These are phyloP conservation scores for Barnettozyma pratensis DNA, from an alignment of 805 yeast species.

Conservation along the genomic window DNA sequence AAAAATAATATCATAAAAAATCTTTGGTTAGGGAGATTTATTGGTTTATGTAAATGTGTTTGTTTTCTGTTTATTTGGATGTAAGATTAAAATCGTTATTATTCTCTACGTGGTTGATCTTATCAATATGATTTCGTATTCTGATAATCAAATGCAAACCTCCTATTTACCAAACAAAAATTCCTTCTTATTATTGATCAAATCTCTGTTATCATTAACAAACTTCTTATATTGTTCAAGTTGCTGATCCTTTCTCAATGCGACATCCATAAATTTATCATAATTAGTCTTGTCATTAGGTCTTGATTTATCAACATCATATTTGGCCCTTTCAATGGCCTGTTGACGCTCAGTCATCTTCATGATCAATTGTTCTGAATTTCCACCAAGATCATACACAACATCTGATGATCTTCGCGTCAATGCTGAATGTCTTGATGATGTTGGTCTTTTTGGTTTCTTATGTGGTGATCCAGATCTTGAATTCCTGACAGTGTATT, in stretches of 20 bases:
- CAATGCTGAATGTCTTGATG: conserved; percentile 5
- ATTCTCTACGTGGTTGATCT: not conserved
- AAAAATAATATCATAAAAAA: conserved; percentile 11
- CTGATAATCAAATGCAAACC: not conserved
- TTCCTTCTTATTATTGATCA: not conserved
- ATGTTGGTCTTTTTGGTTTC: not conserved
- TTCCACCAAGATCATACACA: not conserved
- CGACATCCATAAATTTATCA: conserved; percentile 20
- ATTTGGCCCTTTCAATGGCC: conserved; percentile 12
- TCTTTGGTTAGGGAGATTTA: conserved; percentile 8
- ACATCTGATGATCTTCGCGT: conserved; percentile 7
- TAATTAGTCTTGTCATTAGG: conserved; percentile 8
- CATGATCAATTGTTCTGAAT: conserved; percentile 8
- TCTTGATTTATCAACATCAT: conserved; percentile 11
- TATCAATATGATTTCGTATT: not conserved
- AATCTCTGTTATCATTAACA: conserved; percentile 12
- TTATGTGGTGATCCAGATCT: conserved; percentile 8
- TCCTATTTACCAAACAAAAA: not conserved
- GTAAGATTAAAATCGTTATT: not conserved
- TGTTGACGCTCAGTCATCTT: conserved; percentile 18
- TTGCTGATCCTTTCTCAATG: conserved; percentile 14
- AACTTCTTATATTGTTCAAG: conserved; percentile 14
- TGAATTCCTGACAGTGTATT: conserved; percentile 19
- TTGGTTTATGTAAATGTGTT: conserved; percentile 4
- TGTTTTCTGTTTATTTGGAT: not conserved